Evolutionary conservation across 1,139 yeast genomes (phyloP).

Genomic region (Ashbya aceris): DNA sequence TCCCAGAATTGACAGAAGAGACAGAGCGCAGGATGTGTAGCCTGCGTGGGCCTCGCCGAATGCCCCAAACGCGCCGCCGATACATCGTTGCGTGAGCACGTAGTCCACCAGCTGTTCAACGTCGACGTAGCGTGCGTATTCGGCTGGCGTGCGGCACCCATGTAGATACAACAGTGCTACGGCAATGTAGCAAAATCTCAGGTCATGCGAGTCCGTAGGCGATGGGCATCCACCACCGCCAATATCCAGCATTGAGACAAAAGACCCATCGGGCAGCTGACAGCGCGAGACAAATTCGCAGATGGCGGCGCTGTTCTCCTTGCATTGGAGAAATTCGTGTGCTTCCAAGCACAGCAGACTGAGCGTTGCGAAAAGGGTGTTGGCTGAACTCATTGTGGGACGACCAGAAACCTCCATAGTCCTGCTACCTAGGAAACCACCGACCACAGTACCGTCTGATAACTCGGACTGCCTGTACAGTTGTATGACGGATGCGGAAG

Average conservation of each 20-base stretch:
- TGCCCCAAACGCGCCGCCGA: constrained; percentile 62
- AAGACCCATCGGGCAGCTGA: constrained; percentile 40
- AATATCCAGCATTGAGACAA: constrained; percentile 43
- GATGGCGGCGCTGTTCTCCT: constrained; percentile 11
- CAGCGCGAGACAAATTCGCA: constrained; percentile 19
- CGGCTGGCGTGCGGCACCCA: constrained; percentile 23
- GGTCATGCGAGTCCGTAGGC: constrained; percentile 58
- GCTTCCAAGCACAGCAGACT: constrained; percentile 14
- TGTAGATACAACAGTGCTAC: constrained; percentile 50
- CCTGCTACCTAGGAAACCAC: constrained; percentile 24
- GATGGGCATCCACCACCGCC: constrained; percentile 23
- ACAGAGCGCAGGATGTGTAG: constrained; percentile 75
- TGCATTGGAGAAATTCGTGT: constrained; percentile 10
- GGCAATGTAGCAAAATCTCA: constrained; percentile 72
- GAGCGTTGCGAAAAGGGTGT: constrained; percentile 26
- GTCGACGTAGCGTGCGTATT: constrained; percentile 37
- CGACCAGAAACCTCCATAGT: constrained; percentile 11
- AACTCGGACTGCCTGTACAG: constrained; percentile 11
- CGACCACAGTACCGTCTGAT: constrained; percentile 8
- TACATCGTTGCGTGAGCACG: constrained; percentile 37
- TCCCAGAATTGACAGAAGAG: constrained; percentile 44
- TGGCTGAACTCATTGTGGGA: constrained; percentile 21
- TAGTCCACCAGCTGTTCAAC: constrained; percentile 33
- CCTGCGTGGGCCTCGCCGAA: constrained; percentile 80
- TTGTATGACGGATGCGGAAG: neutral